Conservation (phyloP, 192 early-diverging fungal genomes). For the Podila epicladia region DNA sequence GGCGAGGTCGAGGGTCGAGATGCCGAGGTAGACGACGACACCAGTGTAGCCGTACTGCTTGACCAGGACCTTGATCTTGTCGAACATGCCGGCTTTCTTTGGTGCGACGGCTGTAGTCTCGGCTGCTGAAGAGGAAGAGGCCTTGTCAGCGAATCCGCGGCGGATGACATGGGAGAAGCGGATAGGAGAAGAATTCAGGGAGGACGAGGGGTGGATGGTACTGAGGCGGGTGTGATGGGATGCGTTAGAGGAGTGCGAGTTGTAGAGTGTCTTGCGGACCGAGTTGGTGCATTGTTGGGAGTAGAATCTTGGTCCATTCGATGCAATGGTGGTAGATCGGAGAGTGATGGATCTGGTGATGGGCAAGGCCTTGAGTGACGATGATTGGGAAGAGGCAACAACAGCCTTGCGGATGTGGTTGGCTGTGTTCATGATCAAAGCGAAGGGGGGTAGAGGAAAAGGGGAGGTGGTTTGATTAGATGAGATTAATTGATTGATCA, state of each 20-base stretch:
- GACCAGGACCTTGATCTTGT: conserved; percentile 57
- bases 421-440: too few species aligned
- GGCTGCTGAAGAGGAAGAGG: not conserved
- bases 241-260: not conserved
- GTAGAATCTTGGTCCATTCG: too few species aligned
- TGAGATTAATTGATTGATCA: too few species aligned
- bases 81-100: conserved; percentile 31
- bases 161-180: conserved; percentile 23
- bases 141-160: conserved; percentile 26
- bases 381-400: too few species aligned
- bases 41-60: conserved; percentile 62
- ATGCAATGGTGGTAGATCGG: not conserved
- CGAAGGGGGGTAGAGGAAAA: too few species aligned
- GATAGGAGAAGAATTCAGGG: not conserved
- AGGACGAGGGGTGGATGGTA: conserved; percentile 7
- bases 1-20: conserved; percentile 59
- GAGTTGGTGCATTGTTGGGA: conserved; percentile 19
- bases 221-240: not conserved
- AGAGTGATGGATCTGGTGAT: not conserved
- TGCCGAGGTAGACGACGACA: conserved; percentile 56
- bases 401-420: too few species aligned
- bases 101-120: not conserved
- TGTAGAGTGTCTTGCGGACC: conserved; percentile 32
- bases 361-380: not conserved
- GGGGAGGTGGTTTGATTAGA: too few species aligned